Conservation (phyloP, 2,329 filamentous ascomycete species). For the Chaetomium olivaceum region DNA sequence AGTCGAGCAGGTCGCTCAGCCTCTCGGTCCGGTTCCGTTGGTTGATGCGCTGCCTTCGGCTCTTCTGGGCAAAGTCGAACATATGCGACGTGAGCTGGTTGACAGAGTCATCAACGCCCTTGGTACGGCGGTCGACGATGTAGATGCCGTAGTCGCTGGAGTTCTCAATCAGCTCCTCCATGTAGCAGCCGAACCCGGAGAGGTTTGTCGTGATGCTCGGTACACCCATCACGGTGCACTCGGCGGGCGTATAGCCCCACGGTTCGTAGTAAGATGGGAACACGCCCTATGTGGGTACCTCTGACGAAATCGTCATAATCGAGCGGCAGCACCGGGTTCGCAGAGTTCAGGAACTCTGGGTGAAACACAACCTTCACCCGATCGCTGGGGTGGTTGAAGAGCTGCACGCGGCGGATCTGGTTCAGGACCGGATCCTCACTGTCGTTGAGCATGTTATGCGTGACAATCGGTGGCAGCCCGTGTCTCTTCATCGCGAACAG, state of each 20-base stretch:
- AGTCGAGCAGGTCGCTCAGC: constrained; percentile 91
- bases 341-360: constrained; percentile 93
- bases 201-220: constrained; percentile 98
- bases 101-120: constrained; percentile 95
- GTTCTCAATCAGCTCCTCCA: constrained; percentile 99
- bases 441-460: constrained; percentile 98
- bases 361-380: constrained; percentile 98
- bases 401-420: constrained; percentile 91
- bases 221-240: constrained; percentile 98
- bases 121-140: constrained; percentile 92
- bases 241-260: constrained; percentile 97
- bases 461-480: constrained; percentile 89
- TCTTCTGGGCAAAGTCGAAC: constrained; percentile 93
- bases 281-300: constrained; percentile 89
- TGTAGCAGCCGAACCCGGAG: constrained; percentile 97
- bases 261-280: constrained; percentile 99
- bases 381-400: constrained; percentile 94
- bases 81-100: constrained; percentile 91
- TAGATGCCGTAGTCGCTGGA: constrained; percentile 98
- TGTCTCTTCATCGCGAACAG: constrained; percentile 96
- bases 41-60: constrained; percentile 94
- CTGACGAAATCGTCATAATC: constrained; percentile 99
- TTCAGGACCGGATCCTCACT: constrained; percentile 90
- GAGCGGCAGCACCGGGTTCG: constrained; percentile 90
- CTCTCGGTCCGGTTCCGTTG: constrained; percentile 96